A percentile compares a stretch with the other conserved stretches of the same genome.
Evolutionary conservation across 768 basidiomycete species (phyloP).

Genomic region (Termitomyces sp.): DNA sequence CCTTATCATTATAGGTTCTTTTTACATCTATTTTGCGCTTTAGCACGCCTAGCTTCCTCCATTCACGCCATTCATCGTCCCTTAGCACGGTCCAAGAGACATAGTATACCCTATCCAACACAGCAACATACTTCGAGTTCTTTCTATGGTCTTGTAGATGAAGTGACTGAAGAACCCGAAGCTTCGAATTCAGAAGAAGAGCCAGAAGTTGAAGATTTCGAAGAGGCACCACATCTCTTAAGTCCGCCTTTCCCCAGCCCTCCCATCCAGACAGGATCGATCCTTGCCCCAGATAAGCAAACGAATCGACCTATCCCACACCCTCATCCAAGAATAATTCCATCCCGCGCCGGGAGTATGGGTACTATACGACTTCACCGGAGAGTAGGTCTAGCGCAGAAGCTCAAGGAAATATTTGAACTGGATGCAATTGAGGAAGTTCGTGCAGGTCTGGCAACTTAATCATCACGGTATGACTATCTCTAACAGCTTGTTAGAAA

Average conservation of each 20-base stretch:
- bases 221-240: slow-evolving; percentile 39
- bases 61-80: slow-evolving; percentile 87
- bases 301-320: not conserved
- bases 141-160: slow-evolving; percentile 20
- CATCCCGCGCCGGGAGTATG: slow-evolving; percentile 56
- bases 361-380: slow-evolving; percentile 66
- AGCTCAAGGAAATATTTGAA: slow-evolving; percentile 85
- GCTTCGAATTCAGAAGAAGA: slow-evolving; percentile 43
- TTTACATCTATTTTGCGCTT: slow-evolving; percentile 19
- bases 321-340: slow-evolving; percentile 13
- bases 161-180: slow-evolving; percentile 31
- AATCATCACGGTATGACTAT: not conserved
- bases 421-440: slow-evolving; percentile 80
- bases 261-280: slow-evolving; percentile 19
- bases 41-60: slow-evolving; percentile 64
- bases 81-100: slow-evolving; percentile 57
- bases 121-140: slow-evolving; percentile 13
- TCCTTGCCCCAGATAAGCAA: not conserved
- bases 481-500: slow-evolving; percentile 43
- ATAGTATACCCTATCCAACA: slow-evolving; percentile 19
- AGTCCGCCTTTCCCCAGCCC: slow-evolving; percentile 8
- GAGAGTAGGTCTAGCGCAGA: slow-evolving; percentile 74
- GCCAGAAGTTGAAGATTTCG: slow-evolving; percentile 47
- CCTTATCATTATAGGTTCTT: not conserved
- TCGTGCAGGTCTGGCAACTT: slow-evolving; percentile 53